Conservation (phyloP, 345 rosid genomes). For the Hibiscus trionum region DNA sequence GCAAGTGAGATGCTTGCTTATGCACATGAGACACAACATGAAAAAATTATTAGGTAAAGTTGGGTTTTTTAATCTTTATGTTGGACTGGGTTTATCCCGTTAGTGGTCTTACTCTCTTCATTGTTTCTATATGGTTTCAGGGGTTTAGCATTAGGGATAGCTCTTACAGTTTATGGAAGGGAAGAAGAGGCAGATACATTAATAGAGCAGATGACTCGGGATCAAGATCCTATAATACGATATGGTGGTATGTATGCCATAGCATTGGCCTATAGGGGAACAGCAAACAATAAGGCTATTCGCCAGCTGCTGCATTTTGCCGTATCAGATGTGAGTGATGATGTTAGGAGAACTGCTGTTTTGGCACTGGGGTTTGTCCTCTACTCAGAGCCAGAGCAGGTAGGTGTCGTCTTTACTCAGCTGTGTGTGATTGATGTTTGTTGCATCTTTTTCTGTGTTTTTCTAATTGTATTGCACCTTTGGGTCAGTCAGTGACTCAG, state of each 20-base stretch:
- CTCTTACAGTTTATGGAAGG: conserved; percentile 95
- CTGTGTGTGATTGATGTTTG: neutral
- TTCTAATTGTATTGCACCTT: neutral
- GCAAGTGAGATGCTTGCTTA: conserved; percentile 97
- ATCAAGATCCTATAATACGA: conserved; percentile 1
- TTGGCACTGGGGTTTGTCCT: conserved; percentile 98
- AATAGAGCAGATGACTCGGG: conserved; percentile 40
- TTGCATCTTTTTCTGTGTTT: neutral
- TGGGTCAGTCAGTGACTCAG: neutral
- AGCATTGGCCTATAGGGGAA: conserved; percentile 96
- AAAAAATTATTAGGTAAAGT: conserved; percentile 87
- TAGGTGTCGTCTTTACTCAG: conserved; percentile 11
- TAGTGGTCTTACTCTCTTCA: neutral
- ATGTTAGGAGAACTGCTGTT: conserved; percentile 87
- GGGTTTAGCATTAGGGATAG: conserved; percentile 94
- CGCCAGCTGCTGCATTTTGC: conserved; percentile 99
- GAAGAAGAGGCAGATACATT: conserved; percentile 99
- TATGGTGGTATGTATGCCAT: conserved; percentile 18
- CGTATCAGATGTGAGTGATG: conserved; percentile 98
- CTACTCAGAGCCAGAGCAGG: conserved; percentile 99
- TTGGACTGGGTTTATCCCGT: neutral
- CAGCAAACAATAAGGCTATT: conserved; percentile 97
- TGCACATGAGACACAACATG: conserved; percentile 98
- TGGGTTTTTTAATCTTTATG: neutral
- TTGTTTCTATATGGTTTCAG: conserved; percentile 28